phyloP scores from a whole-genome alignment of 306 rosid species.

The Malus fusca region DNA sequence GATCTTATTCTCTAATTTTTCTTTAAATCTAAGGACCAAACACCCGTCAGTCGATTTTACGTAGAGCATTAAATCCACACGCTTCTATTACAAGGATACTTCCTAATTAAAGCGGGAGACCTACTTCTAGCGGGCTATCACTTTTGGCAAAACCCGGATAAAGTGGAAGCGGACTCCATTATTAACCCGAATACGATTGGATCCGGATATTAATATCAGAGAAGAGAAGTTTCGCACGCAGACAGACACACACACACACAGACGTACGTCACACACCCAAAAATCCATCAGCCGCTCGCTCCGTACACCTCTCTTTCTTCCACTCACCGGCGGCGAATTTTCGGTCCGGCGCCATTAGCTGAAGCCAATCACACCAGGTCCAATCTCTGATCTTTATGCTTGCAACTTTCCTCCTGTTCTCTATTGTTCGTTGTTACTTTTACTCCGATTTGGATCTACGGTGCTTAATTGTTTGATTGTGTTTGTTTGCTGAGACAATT shows the following conservation, averaged over 20 bases:
- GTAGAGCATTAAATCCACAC: no score
- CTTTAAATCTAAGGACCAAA: no score
- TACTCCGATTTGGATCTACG: constrained; percentile 1
- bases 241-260: neutral
- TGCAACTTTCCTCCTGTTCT: neutral
- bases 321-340: constrained; percentile 6
- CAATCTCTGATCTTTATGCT: neutral
- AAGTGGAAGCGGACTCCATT: neutral
- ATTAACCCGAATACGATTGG: neutral
- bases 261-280: neutral
- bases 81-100: neutral
- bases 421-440: neutral
- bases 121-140: no score
- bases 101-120: neutral
- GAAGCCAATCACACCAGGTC: neutral
- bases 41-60: no score
- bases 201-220: neutral
- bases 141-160: no score
- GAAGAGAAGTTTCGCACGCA: neutral
- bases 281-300: neutral
- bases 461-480: neutral
- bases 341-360: neutral
- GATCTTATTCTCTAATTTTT: neutral
- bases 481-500: neutral
- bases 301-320: neutral